Conservation (phyloP, 169 alveolate genomes). For the Cystoisospora suis region DNA sequence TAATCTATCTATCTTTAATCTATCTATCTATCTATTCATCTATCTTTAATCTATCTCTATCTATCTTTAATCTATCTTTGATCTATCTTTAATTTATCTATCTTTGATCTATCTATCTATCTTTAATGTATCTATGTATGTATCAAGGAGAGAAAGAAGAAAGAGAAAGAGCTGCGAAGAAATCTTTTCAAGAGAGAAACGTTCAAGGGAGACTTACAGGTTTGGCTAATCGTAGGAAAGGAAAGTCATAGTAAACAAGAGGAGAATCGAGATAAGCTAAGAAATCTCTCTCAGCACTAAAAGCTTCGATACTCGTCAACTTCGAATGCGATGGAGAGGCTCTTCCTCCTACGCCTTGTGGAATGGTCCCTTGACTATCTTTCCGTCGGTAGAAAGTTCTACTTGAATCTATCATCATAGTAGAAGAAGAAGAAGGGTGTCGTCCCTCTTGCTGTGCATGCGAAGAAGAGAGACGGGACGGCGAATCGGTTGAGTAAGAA, state of each 20-base stretch:
- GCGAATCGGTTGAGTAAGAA: background rate
- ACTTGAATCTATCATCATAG: too few relatives aligned
- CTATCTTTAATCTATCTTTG: too few relatives aligned
- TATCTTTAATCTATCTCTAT: too few relatives aligned
- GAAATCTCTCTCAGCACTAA: slow-evolving; percentile 21
- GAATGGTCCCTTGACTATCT: too few relatives aligned
- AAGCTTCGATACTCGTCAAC: background rate
- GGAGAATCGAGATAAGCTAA: slow-evolving; percentile 16
- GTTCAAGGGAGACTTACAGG: slow-evolving; percentile 39
- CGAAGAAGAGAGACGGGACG: background rate
- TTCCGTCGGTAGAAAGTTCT: too few relatives aligned
- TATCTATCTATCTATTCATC: too few relatives aligned
- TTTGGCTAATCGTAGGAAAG: slow-evolving; percentile 47
- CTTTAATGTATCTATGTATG: too few relatives aligned
- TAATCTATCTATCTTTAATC: too few relatives aligned
- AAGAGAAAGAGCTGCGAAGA: background rate
- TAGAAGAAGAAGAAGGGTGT: too few relatives aligned
- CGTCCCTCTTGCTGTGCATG: too few relatives aligned
- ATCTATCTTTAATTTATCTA: too few relatives aligned
- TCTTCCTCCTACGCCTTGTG: background rate
- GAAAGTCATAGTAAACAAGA: slow-evolving; percentile 59
- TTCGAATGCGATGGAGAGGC: background rate
- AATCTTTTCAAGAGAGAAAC: background rate
- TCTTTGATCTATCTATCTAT: too few relatives aligned
- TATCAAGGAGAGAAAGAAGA: background rate